Percentiles rank a stretch among this genome's conserved stretches.
phyloP scores from a whole-genome alignment of 2,329 filamentous ascomycete genomes.

The Amesomyces nigricolor region DNA sequence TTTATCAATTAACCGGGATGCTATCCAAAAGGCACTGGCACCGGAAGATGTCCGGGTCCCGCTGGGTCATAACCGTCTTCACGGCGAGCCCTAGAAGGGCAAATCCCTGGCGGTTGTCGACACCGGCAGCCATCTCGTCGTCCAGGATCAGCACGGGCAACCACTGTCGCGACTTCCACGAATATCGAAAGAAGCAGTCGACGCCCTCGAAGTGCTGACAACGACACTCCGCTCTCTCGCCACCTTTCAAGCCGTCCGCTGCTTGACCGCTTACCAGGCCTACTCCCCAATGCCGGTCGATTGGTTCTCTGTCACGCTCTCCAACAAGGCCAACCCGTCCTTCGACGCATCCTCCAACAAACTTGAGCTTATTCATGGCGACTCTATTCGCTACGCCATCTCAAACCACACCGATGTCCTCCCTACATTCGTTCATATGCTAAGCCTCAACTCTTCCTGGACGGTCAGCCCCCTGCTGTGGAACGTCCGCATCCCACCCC shows the following conservation, averaged over 20 bases:
- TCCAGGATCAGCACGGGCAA: background rate
- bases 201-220: background rate
- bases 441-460: conserved; percentile 22
- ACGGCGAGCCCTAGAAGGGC: conserved; percentile 5
- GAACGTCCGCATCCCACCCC: conserved; percentile 13
- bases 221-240: conserved; percentile 3
- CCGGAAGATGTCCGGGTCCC: background rate
- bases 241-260: conserved; percentile 1
- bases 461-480: conserved; percentile 14
- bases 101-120: background rate
- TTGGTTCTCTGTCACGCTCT: conserved; percentile 19
- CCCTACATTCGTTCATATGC: conserved; percentile 16
- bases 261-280: conserved; percentile 8
- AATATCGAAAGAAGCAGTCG: background rate
- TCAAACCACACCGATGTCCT: conserved; percentile 5
- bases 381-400: conserved; percentile 10
- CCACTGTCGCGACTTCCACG: conserved; percentile 3
- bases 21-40: background rate
- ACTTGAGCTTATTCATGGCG: conserved; percentile 11
- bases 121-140: background rate
- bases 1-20: background rate
- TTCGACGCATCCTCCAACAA: background rate
- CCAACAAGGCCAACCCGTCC: conserved; percentile 7
- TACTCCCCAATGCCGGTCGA: conserved; percentile 13
- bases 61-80: background rate